Base-by-base conservation (phyloP, 495 filamentous ascomycete genomes). In the Talaromyces thailandensis region DNA sequence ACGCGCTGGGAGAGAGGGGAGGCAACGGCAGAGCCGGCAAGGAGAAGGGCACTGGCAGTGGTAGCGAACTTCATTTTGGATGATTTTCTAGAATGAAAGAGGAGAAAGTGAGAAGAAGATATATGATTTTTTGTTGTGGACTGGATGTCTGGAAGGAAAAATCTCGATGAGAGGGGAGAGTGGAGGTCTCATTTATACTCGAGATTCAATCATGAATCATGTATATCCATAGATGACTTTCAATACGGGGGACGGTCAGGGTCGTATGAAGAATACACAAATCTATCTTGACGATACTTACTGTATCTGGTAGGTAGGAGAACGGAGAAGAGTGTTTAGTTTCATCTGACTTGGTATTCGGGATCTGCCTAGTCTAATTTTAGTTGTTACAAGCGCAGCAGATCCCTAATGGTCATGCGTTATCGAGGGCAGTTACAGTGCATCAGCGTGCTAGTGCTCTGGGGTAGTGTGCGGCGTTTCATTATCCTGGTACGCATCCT, bases 61-160 rank as follows among this genome's bases (percentile, higher is more conserved):
- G 45, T 32, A 23, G 59, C 18, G n/a, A 61, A 45, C 59, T 61
- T 61, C 59, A 61, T 61, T 52, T 45, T 61, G 28, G 23, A 61
- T 51, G 43, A 31, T 35, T 40, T 24, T 18, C 55, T 32, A 57
- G 18, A 25, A n/a, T 32, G 55, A 32, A 23, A 57, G 24, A 32
- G 55, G 12, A 21, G n/a, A 35, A 57, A 23, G 29, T 6, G 14
- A 35, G 35, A n/a, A 29, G 55, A 57, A 57, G 14, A 57, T 16
- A 23, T 55, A 25, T 29, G 51, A n/a, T 32, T 32, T 35, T 52
- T 23, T 31, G 53, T 29, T 16, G 55, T 35, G 29, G 55, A 35
- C 3, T 29, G 26, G 55, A 57, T 29, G 16, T 29, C 55, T 57
- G 26, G 28, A 32, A 8, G 48, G 12, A 18, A 14, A 51, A 51